Base-by-base conservation (phyloP, 1,284 basidiomycete genomes). In the Gomphus bonarii region DNA sequence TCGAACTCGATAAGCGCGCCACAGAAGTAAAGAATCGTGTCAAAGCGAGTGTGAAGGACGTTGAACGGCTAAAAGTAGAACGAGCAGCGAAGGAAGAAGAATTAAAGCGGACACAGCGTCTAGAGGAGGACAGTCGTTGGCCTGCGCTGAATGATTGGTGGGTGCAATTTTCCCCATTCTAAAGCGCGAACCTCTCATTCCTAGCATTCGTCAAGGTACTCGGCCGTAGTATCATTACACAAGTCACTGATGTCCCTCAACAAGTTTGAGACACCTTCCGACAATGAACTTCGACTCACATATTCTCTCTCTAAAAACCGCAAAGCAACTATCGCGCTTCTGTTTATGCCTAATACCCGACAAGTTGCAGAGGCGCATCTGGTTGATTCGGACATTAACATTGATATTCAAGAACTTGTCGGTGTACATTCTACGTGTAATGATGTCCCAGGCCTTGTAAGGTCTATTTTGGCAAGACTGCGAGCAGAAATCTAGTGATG, bases 271-370 rank as follows among this genome's bases (percentile, higher is more conserved):
- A 72, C 77, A 1, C 74, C 77, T 16, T 83, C 86, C 1, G 84
- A 88, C 60, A 87, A 88, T 66, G 85, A 90, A 66, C 72, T 91
- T 25, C 78, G 79, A 44, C 73, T 92, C 44, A 79, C 79, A 16
- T 92, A 92, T 67, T 65, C 66, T 28, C 59, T 67, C 3, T 59
- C 64, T 66, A 66, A 64, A 30, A 42, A 42, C 25, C 57, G 38
- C 30, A 66, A 67, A n/a, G 63, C 84, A 3, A 74, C 71, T 0
- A 73, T 88, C 55, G 75, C 72, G 0, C 70, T 88, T 0, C 73
- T 88, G 36, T 88, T 87, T 62, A 72, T 80, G 35, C 84, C 86
- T 5, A 84, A 85, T 61, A 84, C 84, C 0, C 72, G 79, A 55
- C 75, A 76, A 50, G 67, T 88, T 10, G 82, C 76, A 0, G 76